phyloP scores from a whole-genome alignment of 2,329 filamentous ascomycete genomes.

The Thermothelomyces thermophilus region DNA sequence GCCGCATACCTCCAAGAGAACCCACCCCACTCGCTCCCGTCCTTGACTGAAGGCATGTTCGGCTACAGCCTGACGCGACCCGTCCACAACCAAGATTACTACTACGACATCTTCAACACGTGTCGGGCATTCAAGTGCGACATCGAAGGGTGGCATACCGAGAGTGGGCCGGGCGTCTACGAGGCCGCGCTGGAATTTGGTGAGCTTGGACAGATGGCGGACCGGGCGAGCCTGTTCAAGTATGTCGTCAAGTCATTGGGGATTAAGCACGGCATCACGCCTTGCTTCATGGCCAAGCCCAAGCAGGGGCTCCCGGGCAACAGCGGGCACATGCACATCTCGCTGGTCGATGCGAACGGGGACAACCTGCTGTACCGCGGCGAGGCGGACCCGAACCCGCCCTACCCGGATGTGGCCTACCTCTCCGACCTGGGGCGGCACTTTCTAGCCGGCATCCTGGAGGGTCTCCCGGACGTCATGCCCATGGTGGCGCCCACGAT shows the following conservation, averaged over 20 bases:
- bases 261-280: conserved; percentile 82
- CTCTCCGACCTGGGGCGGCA: conserved; percentile 86
- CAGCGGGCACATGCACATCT: conserved; percentile 93
- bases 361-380: conserved; percentile 79
- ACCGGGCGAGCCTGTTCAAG: conserved; percentile 90
- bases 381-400: conserved; percentile 61
- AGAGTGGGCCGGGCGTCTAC: conserved; percentile 88
- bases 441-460: conserved; percentile 84
- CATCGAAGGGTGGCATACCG: conserved; percentile 93
- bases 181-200: conserved; percentile 92
- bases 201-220: conserved; percentile 83
- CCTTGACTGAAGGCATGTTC: conserved; percentile 90
- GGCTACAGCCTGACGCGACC: conserved; percentile 85
- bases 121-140: conserved; percentile 72
- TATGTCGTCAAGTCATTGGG: conserved; percentile 86
- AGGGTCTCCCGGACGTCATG: conserved; percentile 91
- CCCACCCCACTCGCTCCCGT: conserved; percentile 64
- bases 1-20: conserved; percentile 69
- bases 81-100: conserved; percentile 87
- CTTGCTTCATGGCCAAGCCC: conserved; percentile 98
- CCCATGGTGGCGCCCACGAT: conserved; percentile 88
- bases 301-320: conserved; percentile 86
- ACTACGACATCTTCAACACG: conserved; percentile 77
- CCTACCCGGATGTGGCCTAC: conserved; percentile 67
- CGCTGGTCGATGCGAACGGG: conserved; percentile 70